These are phyloP conservation scores for Amphirosellinia nigrospora DNA, from an alignment of 495 filamentous ascomycete species.

Conservation along the genomic window DNA sequence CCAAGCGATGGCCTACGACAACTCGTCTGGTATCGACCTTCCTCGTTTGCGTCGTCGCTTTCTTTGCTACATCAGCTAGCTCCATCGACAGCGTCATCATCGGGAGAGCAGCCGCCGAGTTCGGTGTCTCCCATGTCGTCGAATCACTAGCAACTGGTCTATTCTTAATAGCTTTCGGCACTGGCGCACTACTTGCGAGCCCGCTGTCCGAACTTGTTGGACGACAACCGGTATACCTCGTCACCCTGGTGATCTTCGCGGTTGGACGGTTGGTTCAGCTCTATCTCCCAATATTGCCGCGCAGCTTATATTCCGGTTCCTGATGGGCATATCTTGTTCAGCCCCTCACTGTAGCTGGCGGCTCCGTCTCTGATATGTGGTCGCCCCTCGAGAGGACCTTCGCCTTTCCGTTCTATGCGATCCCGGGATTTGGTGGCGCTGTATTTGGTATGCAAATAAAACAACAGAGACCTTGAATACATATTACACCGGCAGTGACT, in stretches of 20 bases:
- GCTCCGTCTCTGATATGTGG: conserved; percentile 84
- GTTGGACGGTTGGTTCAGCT: conserved; percentile 77
- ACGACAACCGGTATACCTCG: conserved; percentile 72
- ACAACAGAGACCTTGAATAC: neutral
- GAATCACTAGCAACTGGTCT: conserved; percentile 62
- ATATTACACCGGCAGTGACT: neutral
- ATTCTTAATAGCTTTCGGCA: conserved; percentile 69
- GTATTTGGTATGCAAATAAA: conserved; percentile 6
- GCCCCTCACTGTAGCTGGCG: conserved; percentile 83
- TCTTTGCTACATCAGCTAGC: conserved; percentile 58
- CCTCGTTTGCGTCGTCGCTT: conserved; percentile 54
- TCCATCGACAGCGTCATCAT: conserved; percentile 58
- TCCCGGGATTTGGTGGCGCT: conserved; percentile 49
- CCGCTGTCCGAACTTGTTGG: conserved; percentile 62
- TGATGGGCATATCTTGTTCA: conserved; percentile 74
- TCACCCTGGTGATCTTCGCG: conserved; percentile 69
- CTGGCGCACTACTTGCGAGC: conserved; percentile 57
- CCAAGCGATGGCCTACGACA: conserved; percentile 53
- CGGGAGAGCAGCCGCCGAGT: conserved; percentile 51
- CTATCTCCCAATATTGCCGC: conserved; percentile 73
- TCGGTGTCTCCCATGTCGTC: conserved; percentile 58
- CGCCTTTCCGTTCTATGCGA: conserved; percentile 65
- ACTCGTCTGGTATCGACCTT: conserved; percentile 50
- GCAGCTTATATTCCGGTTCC: conserved; percentile 72
- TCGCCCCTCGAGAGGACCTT: conserved; percentile 69